These are phyloP conservation scores for Heritiera littoralis DNA, from an alignment of 345 rosid species.

Conservation along the genomic window DNA sequence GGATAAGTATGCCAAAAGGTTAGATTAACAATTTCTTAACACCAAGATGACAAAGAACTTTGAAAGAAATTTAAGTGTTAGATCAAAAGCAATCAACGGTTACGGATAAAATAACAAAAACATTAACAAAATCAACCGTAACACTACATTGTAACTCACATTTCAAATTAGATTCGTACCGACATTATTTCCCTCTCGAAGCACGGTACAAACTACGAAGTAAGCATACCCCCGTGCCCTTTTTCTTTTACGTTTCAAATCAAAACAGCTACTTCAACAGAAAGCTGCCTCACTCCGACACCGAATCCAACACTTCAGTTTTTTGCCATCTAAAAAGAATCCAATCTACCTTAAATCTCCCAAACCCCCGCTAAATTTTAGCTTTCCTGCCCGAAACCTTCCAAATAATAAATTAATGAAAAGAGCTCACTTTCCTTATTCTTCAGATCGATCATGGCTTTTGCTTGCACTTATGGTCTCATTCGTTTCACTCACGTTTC, in stretches of 20 bases:
- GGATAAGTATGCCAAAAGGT: too few relatives aligned
- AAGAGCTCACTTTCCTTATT: slow-evolving; percentile 47
- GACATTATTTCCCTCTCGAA: slow-evolving; percentile 3
- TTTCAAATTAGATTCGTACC: not conserved
- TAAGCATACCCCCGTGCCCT: too few relatives aligned
- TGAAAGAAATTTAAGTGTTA: not conserved
- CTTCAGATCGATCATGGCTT: slow-evolving; percentile 51
- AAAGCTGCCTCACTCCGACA: not conserved
- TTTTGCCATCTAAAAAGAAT: not conserved
- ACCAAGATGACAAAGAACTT: too few relatives aligned
- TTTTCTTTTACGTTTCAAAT: not conserved
- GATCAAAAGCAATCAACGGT: not conserved
- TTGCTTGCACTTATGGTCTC: slow-evolving; percentile 35
- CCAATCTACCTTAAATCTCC: too few relatives aligned
- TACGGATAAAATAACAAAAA: not conserved
- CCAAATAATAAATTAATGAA: slow-evolving; percentile 44
- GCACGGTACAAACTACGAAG: not conserved
- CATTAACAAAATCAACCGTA: too few relatives aligned
- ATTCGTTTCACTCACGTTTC: slow-evolving; percentile 39
- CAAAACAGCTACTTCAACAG: not conserved
- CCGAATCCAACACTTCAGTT: not conserved
- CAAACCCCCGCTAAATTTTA: not conserved
- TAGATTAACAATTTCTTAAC: too few relatives aligned
- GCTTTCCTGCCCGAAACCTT: not conserved
- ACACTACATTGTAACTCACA: not conserved